Percentiles rank a stretch among this genome's conserved stretches.
Conservation (phyloP, 2,329 filamentous ascomycete species). For the Fusarium newnesense region DNA sequence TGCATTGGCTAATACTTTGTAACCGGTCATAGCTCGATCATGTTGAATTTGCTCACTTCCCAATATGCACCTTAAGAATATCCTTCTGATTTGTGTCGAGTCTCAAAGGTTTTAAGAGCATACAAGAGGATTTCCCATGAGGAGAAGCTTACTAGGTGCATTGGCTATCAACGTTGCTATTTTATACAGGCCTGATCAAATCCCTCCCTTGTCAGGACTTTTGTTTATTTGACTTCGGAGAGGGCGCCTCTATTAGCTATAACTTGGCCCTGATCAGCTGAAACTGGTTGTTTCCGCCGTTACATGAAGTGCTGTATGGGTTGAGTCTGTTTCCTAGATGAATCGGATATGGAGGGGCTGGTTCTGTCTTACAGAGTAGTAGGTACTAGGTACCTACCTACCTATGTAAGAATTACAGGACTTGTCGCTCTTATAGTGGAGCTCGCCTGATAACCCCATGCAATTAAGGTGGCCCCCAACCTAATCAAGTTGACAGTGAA, state of each 20-base stretch:
- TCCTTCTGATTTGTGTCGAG: background rate
- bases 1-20: background rate
- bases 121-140: background rate
- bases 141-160: background rate
- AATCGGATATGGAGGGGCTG: background rate
- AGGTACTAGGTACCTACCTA: too few species aligned
- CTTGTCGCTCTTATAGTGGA: background rate
- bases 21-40: background rate
- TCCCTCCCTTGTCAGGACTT: background rate
- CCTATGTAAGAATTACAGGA: background rate
- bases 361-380: background rate
- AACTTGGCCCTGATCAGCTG: conserved; percentile 2
- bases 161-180: background rate
- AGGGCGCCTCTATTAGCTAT: background rate
- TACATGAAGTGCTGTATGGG: background rate
- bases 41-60: background rate
- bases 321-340: conserved; percentile 11
- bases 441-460: background rate
- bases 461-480: conserved; percentile 1
- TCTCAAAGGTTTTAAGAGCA: background rate
- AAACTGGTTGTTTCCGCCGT: conserved; percentile 5
- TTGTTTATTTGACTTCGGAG: background rate
- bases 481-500: conserved; percentile 1
- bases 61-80: background rate
- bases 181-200: background rate